phyloP scores from a whole-genome alignment of 202 grass and related monocot genomes.

The Alloteropsis angusta region DNA sequence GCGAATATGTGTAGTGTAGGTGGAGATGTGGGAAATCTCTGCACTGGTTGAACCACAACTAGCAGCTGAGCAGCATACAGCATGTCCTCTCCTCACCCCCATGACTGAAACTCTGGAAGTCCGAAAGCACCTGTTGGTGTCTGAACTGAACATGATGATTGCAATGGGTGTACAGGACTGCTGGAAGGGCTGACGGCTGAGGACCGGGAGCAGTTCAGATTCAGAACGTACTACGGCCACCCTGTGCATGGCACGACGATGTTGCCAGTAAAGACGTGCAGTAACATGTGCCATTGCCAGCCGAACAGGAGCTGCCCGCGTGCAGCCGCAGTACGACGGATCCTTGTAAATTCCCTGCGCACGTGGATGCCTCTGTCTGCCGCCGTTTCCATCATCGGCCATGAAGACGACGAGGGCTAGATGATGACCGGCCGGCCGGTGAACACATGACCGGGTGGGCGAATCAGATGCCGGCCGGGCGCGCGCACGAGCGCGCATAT shows the following conservation, averaged over 20 bases:
- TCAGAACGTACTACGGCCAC: background rate
- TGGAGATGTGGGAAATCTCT: background rate
- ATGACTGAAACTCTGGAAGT: too few species aligned
- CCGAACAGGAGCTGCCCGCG: background rate
- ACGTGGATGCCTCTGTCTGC: background rate
- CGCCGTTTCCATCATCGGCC: background rate
- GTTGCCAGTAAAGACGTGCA: background rate
- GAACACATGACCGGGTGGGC: background rate
- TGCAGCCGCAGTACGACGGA: background rate
- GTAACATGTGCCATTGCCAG: background rate
- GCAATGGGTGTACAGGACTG: background rate
- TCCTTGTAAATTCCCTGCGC: background rate
- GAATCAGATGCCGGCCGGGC: conserved; percentile 19
- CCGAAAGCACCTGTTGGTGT: background rate
- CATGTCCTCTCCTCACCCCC: too few species aligned
- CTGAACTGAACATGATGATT: background rate
- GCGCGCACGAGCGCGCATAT: background rate
- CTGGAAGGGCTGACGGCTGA: background rate
- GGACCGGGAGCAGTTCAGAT: background rate
- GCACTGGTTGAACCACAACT: background rate
- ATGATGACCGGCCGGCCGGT: background rate
- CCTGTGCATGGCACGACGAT: too few species aligned
- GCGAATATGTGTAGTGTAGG: background rate
- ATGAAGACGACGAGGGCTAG: background rate
- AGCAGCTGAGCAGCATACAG: too few species aligned